phyloP scores from a whole-genome alignment of 768 basidiomycete genomes.

The Trametes elegans region DNA sequence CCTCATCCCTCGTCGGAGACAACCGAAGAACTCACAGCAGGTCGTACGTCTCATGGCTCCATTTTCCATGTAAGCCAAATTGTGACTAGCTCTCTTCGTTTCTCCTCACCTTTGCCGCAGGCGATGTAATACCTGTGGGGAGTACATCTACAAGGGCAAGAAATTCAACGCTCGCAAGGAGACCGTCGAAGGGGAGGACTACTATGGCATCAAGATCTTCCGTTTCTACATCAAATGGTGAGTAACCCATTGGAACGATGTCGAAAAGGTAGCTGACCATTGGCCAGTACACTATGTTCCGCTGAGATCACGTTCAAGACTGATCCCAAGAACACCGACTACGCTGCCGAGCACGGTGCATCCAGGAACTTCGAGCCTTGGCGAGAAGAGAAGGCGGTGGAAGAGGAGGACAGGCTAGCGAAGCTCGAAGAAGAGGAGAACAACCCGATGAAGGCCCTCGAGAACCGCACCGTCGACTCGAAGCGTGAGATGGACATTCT shows the following conservation, averaged over 20 bases:
- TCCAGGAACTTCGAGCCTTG: slow-evolving; percentile 98
- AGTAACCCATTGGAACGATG: slow-evolving; percentile 36
- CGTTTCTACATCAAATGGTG: slow-evolving; percentile 91
- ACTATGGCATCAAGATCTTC: slow-evolving; percentile 97
- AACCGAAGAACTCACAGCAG: slow-evolving; percentile 93
- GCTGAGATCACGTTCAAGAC: slow-evolving; percentile 99
- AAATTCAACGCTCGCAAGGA: slow-evolving; percentile 99
- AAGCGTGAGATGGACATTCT: slow-evolving; percentile 98
- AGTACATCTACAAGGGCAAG: slow-evolving; percentile 99
- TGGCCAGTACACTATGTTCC: slow-evolving; percentile 82
- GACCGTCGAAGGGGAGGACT: slow-evolving; percentile 95
- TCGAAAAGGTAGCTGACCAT: slow-evolving; percentile 16
- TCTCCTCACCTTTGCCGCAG: slow-evolving; percentile 35
- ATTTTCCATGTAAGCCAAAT: slow-evolving; percentile 88
- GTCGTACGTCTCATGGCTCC: slow-evolving; percentile 99
- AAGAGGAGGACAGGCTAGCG: slow-evolving; percentile 82
- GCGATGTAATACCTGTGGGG: slow-evolving; percentile 94
- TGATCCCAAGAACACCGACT: slow-evolving; percentile 97
- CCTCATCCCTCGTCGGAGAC: slow-evolving; percentile 88
- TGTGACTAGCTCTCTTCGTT: not conserved
- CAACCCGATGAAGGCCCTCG: slow-evolving; percentile 95
- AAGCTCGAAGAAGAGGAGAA: slow-evolving; percentile 91
- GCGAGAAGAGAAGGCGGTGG: slow-evolving; percentile 75
- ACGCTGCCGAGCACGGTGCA: slow-evolving; percentile 91
- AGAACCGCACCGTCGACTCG: slow-evolving; percentile 88